Percentiles rank a stretch among this genome's conserved stretches.
Conservation (phyloP, 306 rosid genomes). For the Lathyrus tuberosus region DNA sequence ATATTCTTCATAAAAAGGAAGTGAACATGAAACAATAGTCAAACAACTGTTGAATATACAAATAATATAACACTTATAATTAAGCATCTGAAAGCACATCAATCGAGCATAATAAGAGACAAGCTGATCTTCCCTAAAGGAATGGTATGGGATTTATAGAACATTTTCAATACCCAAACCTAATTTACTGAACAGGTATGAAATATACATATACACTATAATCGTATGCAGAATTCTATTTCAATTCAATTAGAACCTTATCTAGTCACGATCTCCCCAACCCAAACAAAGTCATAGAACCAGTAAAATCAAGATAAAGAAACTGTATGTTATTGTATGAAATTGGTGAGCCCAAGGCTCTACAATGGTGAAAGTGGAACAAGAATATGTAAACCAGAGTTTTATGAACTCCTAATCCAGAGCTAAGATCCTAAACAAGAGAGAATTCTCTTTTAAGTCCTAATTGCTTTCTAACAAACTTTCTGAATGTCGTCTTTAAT, state of each 20-base stretch:
- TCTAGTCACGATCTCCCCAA: neutral
- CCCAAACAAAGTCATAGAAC: neutral
- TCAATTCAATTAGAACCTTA: constrained; percentile 20
- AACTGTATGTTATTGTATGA: too few relatives aligned
- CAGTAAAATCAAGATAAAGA: too few relatives aligned
- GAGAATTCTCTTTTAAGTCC: too few relatives aligned
- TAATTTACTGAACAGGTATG: neutral
- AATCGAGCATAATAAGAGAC: constrained; percentile 12
- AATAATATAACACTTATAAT: constrained; percentile 26
- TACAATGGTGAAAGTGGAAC: too few relatives aligned
- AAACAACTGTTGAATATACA: constrained; percentile 51
- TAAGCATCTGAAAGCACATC: constrained; percentile 32
- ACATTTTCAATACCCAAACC: constrained; percentile 17
- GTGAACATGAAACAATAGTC: constrained; percentile 50
- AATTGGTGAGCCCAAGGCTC: too few relatives aligned
- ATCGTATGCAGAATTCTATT: neutral
- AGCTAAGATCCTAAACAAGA: too few relatives aligned
- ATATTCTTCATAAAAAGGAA: constrained; percentile 63
- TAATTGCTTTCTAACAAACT: too few relatives aligned
- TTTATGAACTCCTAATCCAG: too few relatives aligned
- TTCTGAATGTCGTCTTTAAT: too few relatives aligned
- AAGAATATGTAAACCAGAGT: too few relatives aligned
- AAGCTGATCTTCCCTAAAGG: neutral
- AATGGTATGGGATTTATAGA: constrained; percentile 4
- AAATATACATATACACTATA: neutral